These are phyloP conservation scores for Hypoxylon sp. DNA, from an alignment of 2,329 filamentous ascomycete species.

Conservation along the genomic window DNA sequence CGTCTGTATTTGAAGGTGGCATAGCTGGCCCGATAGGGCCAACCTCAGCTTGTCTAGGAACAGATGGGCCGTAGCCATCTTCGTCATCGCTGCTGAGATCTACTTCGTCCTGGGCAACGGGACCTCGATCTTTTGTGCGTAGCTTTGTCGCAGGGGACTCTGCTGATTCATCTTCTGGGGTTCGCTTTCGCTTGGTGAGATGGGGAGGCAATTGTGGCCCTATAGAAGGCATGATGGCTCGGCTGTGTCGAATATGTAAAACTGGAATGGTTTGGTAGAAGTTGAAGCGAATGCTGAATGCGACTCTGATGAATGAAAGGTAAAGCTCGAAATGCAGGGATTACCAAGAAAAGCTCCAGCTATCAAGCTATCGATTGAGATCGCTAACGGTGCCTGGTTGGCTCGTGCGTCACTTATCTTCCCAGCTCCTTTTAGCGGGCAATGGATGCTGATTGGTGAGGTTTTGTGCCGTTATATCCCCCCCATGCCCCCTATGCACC, in stretches of 20 bases:
- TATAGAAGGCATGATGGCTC: slow-evolving; percentile 71
- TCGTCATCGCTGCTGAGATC: slow-evolving; percentile 48
- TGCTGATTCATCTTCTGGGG: slow-evolving; percentile 56
- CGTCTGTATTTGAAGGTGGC: slow-evolving; percentile 57
- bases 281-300: neutral
- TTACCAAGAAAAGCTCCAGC: slow-evolving; percentile 9
- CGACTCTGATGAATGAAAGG: neutral
- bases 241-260: neutral
- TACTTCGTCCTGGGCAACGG: slow-evolving; percentile 59
- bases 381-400: slow-evolving; percentile 12
- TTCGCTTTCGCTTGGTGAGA: slow-evolving; percentile 72
- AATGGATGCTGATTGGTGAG: slow-evolving; percentile 22
- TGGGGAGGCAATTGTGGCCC: slow-evolving; percentile 78
- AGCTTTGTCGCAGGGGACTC: slow-evolving; percentile 61
- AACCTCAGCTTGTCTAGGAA: slow-evolving; percentile 10
- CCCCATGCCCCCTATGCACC: neutral
- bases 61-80: slow-evolving; percentile 43
- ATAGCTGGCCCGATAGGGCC: slow-evolving; percentile 37
- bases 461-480: slow-evolving; percentile 7
- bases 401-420: slow-evolving; percentile 30
- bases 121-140: slow-evolving; percentile 53
- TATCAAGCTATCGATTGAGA: slow-evolving; percentile 26
- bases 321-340: slow-evolving; percentile 14
- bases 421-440: slow-evolving; percentile 15
- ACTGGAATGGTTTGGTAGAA: neutral